Conservation (phyloP, 2,329 filamentous ascomycete genomes). For the Nemania diffusa region DNA sequence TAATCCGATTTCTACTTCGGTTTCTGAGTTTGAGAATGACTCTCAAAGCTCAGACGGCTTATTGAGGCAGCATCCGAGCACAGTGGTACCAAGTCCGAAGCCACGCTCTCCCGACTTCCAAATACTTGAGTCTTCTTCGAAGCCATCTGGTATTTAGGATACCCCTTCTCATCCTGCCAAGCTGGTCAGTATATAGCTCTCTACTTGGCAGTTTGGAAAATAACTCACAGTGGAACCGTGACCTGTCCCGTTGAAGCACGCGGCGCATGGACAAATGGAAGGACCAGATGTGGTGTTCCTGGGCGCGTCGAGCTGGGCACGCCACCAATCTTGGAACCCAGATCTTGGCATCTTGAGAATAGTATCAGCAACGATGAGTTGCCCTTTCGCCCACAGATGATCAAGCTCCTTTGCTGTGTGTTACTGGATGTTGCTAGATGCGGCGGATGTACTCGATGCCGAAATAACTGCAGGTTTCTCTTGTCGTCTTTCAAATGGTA, state of each 20-base stretch:
- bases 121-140: conserved; percentile 16
- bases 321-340: conserved; percentile 44
- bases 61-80: conserved; percentile 31
- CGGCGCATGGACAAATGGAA: conserved; percentile 44
- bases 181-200: conserved; percentile 22
- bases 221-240: conserved; percentile 36
- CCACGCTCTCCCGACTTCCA: conserved; percentile 40
- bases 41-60: conserved; percentile 37
- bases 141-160: conserved; percentile 10
- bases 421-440: background rate
- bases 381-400: conserved; percentile 5
- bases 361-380: background rate
- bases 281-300: conserved; percentile 31
- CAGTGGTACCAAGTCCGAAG: conserved; percentile 45
- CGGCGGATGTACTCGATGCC: background rate
- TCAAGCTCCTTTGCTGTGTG: background rate
- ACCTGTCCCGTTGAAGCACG: conserved; percentile 44
- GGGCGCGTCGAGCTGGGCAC: conserved; percentile 39
- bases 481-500: background rate
- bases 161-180: conserved; percentile 22
- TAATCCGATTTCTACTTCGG: background rate
- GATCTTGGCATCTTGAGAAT: conserved; percentile 36
- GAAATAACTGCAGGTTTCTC: background rate
- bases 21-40: conserved; percentile 5
- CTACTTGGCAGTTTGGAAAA: conserved; percentile 16